Conservation (phyloP, 2,329 filamentous ascomycete species). For the Ophiostoma angusticollis region DNA sequence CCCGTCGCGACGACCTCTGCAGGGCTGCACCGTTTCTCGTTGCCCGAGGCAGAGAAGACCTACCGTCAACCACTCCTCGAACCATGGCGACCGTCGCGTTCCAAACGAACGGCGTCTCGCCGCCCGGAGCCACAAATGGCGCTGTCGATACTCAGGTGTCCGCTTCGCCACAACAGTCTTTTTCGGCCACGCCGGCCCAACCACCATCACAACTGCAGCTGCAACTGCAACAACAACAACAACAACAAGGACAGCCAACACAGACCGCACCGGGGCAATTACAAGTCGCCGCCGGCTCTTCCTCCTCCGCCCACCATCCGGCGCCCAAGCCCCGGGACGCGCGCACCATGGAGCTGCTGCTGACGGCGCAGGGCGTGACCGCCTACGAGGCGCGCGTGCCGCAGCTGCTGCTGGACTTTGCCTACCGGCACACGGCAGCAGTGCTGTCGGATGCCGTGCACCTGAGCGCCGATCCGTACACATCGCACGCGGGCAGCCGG, state of each 20-base stretch:
- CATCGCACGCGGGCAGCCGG: constrained; percentile 40
- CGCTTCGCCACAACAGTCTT: background rate
- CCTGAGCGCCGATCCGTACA: constrained; percentile 55
- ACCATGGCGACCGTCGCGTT: constrained; percentile 20
- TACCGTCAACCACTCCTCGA: too few species aligned
- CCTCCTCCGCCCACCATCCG: too few species aligned
- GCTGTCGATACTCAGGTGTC: constrained; percentile 6
- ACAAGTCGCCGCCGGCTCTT: too few species aligned
- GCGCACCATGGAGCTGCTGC: constrained; percentile 65
- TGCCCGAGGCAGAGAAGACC: too few species aligned
- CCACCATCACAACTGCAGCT: constrained; percentile 1
- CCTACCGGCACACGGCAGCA: constrained; percentile 66
- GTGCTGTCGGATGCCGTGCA: constrained; percentile 60
- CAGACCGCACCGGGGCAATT: constrained; percentile 8
- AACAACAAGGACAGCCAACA: constrained; percentile 12
- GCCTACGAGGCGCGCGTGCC: constrained; percentile 74
- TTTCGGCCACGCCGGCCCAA: background rate
- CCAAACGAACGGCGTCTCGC: constrained; percentile 42
- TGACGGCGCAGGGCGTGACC: constrained; percentile 65
- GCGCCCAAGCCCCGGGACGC: constrained; percentile 60
- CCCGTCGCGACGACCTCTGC: too few species aligned
- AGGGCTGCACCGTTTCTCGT: too few species aligned
- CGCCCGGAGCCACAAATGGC: constrained; percentile 15
- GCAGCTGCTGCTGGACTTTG: constrained; percentile 72
- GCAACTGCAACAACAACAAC: constrained; percentile 12